phyloP scores from a whole-genome alignment of 495 filamentous ascomycete genomes.

The Evernia prunastri region DNA sequence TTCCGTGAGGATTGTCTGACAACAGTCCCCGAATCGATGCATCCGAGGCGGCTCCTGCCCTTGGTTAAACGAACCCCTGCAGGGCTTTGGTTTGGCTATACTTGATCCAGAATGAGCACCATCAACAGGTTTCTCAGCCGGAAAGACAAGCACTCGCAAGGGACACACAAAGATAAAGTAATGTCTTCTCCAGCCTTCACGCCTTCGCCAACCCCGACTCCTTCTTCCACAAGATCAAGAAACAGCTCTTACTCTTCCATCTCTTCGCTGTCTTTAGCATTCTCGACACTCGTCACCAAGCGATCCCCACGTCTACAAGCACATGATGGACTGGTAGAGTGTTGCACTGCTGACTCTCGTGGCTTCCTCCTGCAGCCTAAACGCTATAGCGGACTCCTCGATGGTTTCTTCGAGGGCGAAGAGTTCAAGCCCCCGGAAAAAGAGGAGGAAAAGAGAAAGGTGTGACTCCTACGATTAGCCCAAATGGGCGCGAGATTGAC shows the following conservation, averaged over 20 bases:
- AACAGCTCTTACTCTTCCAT: constrained; percentile 25
- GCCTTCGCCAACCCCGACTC: constrained; percentile 8
- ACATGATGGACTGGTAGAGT: constrained; percentile 24
- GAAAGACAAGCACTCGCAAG: constrained; percentile 56
- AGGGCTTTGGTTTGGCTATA: not conserved
- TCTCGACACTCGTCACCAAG: constrained; percentile 27
- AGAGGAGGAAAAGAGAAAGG: constrained; percentile 51
- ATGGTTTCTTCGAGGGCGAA: constrained; percentile 51
- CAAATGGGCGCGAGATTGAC: not conserved
- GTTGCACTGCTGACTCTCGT: constrained; percentile 34
- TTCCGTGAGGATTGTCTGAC: not conserved
- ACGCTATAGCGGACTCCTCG: constrained; percentile 37
- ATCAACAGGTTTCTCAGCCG: constrained; percentile 66
- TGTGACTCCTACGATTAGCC: constrained; percentile 9
- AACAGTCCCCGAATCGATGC: constrained; percentile 2
- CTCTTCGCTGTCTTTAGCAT: constrained; percentile 28
- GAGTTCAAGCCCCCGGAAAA: constrained; percentile 45
- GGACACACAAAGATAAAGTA: constrained; percentile 47
- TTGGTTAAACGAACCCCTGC: not conserved
- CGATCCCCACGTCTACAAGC: constrained; percentile 26
- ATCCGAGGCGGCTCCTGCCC: not conserved
- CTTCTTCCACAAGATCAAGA: constrained; percentile 18
- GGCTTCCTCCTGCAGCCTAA: constrained; percentile 35
- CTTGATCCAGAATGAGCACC: constrained; percentile 44
- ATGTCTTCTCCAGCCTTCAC: constrained; percentile 18